Evolutionary conservation across 495 filamentous ascomycete species (phyloP), one percentile per base, ranked within the genome.

Genomic region (Penicillium ochrochloron): DNA sequence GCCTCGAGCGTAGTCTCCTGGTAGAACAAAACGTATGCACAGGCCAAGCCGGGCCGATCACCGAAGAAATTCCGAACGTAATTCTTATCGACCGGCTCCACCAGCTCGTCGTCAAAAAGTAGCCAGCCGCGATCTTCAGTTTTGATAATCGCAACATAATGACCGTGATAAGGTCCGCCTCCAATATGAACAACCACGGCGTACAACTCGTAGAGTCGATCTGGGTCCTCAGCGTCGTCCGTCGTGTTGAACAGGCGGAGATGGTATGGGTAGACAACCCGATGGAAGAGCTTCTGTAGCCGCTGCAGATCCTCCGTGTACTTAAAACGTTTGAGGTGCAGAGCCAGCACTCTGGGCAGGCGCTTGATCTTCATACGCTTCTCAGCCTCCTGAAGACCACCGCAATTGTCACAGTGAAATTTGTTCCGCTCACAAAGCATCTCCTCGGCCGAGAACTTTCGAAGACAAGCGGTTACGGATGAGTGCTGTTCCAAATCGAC

Each of bases 291-390:
- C 75, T 99, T 99, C 75, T 97, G 94, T 53, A 98, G 80, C 46
- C 94, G 87, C 66, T 93, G 93, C 62, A 95, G 84, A 70, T 97
- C 94, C 70, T 98, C 95, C 19, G 94, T 96, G 69, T 97, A 98
- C 77, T 99, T 98, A 82, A 99, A 99, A 57, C 95, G 84, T 72
- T 99, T 99, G 60, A 99, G 78, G 69, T 99, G 96, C 57, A 99
- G 78, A 10, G 95, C 93, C 60, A 99, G 76, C 42, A 99, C 93
- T 67, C 90, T 92, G 1, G 95, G 95, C 64, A 97, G 79, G 60
- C 92, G 87, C 77, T 99, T 99, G 65, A 99, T 93, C 82, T 99
- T 99, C 95, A 99, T 99, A 15, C 95, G 86, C 81, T 99, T 99
- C 73, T 98, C 95, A 0, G 95, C 95, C 78, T 99, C 95, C 78